Evolutionary conservation across 83 land plant species (phyloP), one percentile per base, ranked within the genome.

Genomic region (Picea abies): DNA sequence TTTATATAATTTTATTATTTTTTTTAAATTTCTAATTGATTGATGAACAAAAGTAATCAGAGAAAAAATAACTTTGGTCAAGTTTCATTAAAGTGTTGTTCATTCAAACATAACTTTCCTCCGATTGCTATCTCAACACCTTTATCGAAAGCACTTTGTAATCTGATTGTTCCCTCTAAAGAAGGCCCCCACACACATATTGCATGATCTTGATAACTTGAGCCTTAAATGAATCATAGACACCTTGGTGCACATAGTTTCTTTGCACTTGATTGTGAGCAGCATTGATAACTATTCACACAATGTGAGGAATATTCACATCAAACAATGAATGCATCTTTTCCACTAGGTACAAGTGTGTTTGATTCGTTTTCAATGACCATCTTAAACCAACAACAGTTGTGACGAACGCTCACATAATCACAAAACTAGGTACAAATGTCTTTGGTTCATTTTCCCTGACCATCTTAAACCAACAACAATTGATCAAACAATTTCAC

Each of bases 391-490:
- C 61, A 20, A 20, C 58, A 19, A 58, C 86, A 85, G 92, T 90
- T 97, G 84, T 91, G 88, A 80, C 87, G 25, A 23, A 92, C 82
- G 85, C 92, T 91, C 32, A 87, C 95, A 92, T 96, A 97, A 80
- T 96, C 98, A 90, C 98, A 96, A 12, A 96, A 84, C 98, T 97
- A 76, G 94, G 95, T 86, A 94, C 98, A 80, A 96, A 86, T 56
- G 95, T 96, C 52, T 92, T 89, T 20, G 98, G 67, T 75, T 97
- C 98, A 80, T 84, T 89, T 79, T 85, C 83, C 98, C 94, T 96
- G 67, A 96, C 91, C 98, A 92, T 90, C 83, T 89, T 75, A 52
- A 92, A 14, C 98, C 97, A 72, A 96, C 95, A 25, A 87, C 92
- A 41, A 93, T 85, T 70, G 98, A 96, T 81, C 98, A 84, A 96